A percentile compares a stretch with the other conserved stretches of the same genome.
These are phyloP conservation scores for Chenopodium quinoa DNA, from an alignment of 148 eudicot species.

Conservation along the genomic window DNA sequence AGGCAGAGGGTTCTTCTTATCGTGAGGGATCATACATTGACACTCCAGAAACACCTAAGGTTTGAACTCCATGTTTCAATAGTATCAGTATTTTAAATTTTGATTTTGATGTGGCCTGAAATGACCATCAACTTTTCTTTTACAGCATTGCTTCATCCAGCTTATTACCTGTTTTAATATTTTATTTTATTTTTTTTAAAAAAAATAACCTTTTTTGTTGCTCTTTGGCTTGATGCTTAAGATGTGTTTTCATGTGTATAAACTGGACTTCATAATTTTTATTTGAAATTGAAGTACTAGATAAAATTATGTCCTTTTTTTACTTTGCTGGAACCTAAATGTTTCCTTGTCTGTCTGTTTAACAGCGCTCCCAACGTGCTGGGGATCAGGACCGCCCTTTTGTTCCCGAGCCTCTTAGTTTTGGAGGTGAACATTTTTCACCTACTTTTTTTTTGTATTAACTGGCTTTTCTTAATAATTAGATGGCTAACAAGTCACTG, in stretches of 20 bases:
- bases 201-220: neutral
- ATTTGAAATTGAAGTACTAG: neutral
- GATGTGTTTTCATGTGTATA: neutral
- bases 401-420: conserved; percentile 60
- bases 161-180: neutral
- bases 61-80: conserved; percentile 11
- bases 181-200: too few relatives aligned
- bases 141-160: neutral
- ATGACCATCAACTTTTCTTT: neutral
- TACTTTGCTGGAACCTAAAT: neutral
- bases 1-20: conserved; percentile 79
- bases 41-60: conserved; percentile 75
- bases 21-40: conserved; percentile 84
- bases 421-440: conserved; percentile 59
- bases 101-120: neutral
- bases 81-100: neutral
- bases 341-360: conserved; percentile 23
- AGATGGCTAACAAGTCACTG: neutral
- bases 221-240: neutral
- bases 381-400: conserved; percentile 81
- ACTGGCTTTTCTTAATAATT: neutral
- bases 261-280: neutral
- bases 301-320: neutral
- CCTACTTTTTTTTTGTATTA: neutral
- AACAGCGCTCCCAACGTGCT: conserved; percentile 58